Base-by-base conservation (phyloP, 202 grass and related monocot species). In the Bolboschoenoplectus hybrid region DNA sequence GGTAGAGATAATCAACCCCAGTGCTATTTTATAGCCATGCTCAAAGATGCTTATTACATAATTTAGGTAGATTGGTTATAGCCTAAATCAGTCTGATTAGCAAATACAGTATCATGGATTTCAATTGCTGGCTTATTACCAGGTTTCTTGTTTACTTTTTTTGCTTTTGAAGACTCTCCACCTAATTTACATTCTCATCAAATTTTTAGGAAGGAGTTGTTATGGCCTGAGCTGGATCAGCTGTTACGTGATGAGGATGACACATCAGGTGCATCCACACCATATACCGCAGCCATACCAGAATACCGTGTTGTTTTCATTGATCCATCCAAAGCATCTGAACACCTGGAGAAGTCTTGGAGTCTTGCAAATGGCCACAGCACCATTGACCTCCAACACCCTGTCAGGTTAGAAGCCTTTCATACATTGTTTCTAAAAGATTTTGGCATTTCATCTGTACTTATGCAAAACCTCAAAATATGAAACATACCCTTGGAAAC, bases 221-320 rank as follows among this genome's bases (percentile, higher is more conserved):
- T 94, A 34, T 97, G 95, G 95, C 92, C 92, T 69, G 92, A 97
- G 62, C 82, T 97, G 55, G 95, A 97, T 83, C 88, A 93, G 68
- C 83, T 97, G 68, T 87, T 97, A 60, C 86, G 87, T 1, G 91
- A 97, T 7, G 83, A 76, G 47, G 89, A 94, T 89, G 89, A 85
- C 52, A 39, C 80, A 67, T 72, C 89, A 82, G 87, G 95, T 88
- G 92, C 91, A 91, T 87, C 87, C 2, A 94, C 95, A 89, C 88
- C 92, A 80, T 97, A 97, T 81, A 93, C 91, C 63, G 95, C 95
- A 68, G 91, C 88, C 67, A 94, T 97, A 82, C 95, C 92, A 84
- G 95, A 97, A 90, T 97, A 97, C 66, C 89, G 91, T 80, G 81
- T 93, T 89, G 83, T 94, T 77, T 89, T 97, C 80, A 89, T 94